These are phyloP conservation scores for Ogataea degrootiae DNA, from an alignment of 805 yeast species.

Conservation along the genomic window DNA sequence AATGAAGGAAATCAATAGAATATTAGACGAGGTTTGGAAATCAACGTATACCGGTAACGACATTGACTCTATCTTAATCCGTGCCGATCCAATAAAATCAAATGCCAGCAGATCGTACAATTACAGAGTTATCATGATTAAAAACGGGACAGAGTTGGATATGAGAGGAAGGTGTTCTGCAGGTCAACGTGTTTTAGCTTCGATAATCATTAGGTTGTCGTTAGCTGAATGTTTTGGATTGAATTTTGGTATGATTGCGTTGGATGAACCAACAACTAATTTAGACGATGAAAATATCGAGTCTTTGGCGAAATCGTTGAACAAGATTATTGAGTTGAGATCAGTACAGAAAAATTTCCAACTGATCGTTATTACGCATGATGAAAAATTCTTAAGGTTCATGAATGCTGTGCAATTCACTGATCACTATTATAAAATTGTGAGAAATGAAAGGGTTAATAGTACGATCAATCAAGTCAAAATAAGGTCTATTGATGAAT, in stretches of 20 bases:
- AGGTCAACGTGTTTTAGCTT: slow-evolving; percentile 93
- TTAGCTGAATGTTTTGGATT: slow-evolving; percentile 93
- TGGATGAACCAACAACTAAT: slow-evolving; percentile 98
- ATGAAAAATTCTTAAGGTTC: slow-evolving; percentile 79
- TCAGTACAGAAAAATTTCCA: slow-evolving; percentile 84
- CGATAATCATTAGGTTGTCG: slow-evolving; percentile 85
- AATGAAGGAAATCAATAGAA: slow-evolving; percentile 88
- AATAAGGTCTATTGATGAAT: slow-evolving; percentile 22
- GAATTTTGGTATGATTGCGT: slow-evolving; percentile 91
- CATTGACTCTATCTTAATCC: slow-evolving; percentile 82
- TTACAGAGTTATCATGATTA: slow-evolving; percentile 92
- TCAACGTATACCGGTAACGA: slow-evolving; percentile 93
- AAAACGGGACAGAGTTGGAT: slow-evolving; percentile 86
- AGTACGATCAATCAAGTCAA: slow-evolving; percentile 53
- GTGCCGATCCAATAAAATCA: slow-evolving; percentile 60
- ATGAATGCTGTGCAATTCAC: slow-evolving; percentile 84
- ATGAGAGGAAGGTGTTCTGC: slow-evolving; percentile 99
- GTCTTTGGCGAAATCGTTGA: slow-evolving; percentile 76
- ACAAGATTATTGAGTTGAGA: slow-evolving; percentile 69
- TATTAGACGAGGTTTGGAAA: slow-evolving; percentile 90
- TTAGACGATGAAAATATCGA: slow-evolving; percentile 86
- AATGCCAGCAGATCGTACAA: slow-evolving; percentile 65
- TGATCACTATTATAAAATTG: slow-evolving; percentile 79
- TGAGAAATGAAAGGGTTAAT: slow-evolving; percentile 75
- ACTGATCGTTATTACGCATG: slow-evolving; percentile 93